Percentiles rank a stretch among this genome's conserved stretches.
These are phyloP conservation scores for Pseudocercospora cruenta DNA, from an alignment of 2,329 filamentous ascomycete species.

Conservation along the genomic window DNA sequence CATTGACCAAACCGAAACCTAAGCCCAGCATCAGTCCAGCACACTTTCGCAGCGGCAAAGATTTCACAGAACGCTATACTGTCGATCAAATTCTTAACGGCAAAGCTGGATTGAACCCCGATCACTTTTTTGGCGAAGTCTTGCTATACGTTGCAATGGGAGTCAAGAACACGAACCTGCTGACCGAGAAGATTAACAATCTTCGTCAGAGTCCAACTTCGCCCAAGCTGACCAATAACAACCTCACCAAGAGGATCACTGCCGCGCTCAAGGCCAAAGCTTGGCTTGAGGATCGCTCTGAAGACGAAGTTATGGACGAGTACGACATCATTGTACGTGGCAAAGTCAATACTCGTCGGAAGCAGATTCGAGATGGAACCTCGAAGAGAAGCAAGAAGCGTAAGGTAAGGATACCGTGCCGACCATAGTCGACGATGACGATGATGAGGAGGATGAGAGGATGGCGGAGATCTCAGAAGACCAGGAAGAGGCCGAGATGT, in stretches of 20 bases:
- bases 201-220: background rate
- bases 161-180: background rate
- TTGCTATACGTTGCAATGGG: background rate
- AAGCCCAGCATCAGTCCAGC: background rate
- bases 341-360: background rate
- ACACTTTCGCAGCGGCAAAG: background rate
- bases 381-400: background rate
- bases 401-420: background rate
- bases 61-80: background rate
- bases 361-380: background rate
- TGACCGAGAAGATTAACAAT: background rate
- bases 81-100: background rate
- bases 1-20: background rate
- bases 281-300: slow-evolving; percentile 1
- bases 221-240: background rate
- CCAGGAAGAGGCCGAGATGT: background rate
- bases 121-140: background rate
- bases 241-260: background rate
- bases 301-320: background rate
- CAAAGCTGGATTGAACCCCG: background rate
- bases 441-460: background rate
- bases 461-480: background rate
- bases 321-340: background rate
- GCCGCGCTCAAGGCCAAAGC: background rate
- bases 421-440: background rate